phyloP scores from a whole-genome alignment of 1,284 basidiomycete species.

The Xerocomus cyaneibrunnescens region DNA sequence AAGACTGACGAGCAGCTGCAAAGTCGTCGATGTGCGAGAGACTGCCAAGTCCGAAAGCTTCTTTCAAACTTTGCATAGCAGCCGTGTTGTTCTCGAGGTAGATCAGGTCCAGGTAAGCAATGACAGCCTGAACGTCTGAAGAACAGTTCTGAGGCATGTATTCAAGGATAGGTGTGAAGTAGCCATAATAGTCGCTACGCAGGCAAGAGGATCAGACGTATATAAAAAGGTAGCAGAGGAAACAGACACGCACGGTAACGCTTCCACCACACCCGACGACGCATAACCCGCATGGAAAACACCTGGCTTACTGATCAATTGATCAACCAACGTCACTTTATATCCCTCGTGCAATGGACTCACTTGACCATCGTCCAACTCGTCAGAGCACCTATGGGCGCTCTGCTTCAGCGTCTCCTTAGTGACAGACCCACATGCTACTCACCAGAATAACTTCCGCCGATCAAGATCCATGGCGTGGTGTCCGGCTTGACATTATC shows the following conservation, averaged over 20 bases:
- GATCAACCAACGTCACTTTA: background rate
- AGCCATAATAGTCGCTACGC: constrained; percentile 62
- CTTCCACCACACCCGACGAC: constrained; percentile 71
- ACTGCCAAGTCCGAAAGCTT: constrained; percentile 54
- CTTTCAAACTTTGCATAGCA: constrained; percentile 53
- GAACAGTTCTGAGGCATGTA: constrained; percentile 75
- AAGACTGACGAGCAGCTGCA: constrained; percentile 47
- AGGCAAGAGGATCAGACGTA: background rate
- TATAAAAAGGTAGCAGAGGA: background rate
- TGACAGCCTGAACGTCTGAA: constrained; percentile 64
- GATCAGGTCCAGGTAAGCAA: constrained; percentile 58
- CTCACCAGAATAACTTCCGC: constrained; percentile 66
- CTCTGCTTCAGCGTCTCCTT: background rate
- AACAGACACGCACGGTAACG: constrained; percentile 46
- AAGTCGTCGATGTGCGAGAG: constrained; percentile 66
- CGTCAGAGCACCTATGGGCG: constrained; percentile 49
- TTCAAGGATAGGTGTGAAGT: constrained; percentile 67
- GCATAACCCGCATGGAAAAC: constrained; percentile 68
- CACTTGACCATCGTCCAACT: constrained; percentile 74
- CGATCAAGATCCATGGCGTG: constrained; percentile 67
- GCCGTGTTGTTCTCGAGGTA: constrained; percentile 45
- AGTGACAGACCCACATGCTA: background rate
- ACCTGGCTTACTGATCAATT: constrained; percentile 53
- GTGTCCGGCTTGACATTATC: constrained; percentile 53
- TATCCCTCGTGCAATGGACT: constrained; percentile 19